Evolutionary conservation across 257 asterid genomes (phyloP).

Genomic region (Nicotiana obtusifolia): DNA sequence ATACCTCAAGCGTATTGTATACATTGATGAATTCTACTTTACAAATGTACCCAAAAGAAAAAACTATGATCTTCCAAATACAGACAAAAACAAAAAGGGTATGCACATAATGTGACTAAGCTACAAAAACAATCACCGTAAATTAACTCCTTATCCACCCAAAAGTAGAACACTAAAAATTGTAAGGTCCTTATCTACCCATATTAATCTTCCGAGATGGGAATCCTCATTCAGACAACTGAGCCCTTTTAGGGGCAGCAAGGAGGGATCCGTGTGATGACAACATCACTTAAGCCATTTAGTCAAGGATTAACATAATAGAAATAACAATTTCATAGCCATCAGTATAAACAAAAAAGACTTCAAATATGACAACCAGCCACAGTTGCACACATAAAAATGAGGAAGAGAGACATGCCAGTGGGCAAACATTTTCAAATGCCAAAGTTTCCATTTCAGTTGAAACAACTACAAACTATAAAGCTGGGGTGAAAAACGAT

Average conservation of each 20-base stretch:
- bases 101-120: neutral
- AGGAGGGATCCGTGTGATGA: neutral
- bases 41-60: neutral
- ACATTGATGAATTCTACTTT: neutral
- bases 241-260: neutral
- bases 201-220: neutral
- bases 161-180: neutral
- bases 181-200: neutral
- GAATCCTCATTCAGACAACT: neutral
- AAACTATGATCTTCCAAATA: neutral
- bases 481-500: too few species aligned
- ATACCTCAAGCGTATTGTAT: neutral
- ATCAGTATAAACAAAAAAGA: neutral
- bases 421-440: neutral
- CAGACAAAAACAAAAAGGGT: neutral
- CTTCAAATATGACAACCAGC: slow-evolving; percentile 22
- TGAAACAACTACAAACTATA: too few species aligned
- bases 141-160: neutral
- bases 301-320: neutral
- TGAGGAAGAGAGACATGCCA: neutral
- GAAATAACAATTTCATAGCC: neutral
- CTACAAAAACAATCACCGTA: neutral
- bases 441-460: neutral
- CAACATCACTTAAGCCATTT: neutral
- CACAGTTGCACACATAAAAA: neutral